Conservation (phyloP, 2,329 filamentous ascomycete species). For the Arthrinium phaeospermum region DNA sequence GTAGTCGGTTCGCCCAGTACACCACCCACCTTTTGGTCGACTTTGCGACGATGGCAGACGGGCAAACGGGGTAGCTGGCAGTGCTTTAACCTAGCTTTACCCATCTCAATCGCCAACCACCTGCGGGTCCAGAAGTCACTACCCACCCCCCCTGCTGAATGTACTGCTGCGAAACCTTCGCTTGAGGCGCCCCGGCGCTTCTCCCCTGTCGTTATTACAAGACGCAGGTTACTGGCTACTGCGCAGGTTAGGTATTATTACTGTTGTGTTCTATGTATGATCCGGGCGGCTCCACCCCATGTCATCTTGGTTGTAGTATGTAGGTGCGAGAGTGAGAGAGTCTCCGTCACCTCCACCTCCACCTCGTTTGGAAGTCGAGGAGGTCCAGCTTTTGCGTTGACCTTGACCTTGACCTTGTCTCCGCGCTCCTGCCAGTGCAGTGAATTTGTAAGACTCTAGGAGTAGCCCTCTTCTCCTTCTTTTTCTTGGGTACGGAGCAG, state of each 20-base stretch:
- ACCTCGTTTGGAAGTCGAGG: background rate
- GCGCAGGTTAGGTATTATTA: background rate
- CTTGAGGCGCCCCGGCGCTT: constrained; percentile 21
- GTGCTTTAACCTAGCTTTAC: background rate
- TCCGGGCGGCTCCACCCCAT: constrained; percentile 9
- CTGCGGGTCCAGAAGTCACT: too few relatives aligned
- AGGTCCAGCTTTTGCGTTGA: constrained; percentile 13
- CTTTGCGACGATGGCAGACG: background rate
- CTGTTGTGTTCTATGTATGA: background rate
- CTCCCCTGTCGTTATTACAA: background rate
- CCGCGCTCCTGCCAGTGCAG: background rate
- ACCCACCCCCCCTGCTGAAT: background rate
- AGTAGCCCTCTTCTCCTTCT: background rate
- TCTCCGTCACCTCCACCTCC: background rate
- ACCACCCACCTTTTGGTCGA: background rate
- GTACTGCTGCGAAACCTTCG: constrained; percentile 24
- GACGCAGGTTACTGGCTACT: background rate
- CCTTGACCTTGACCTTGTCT: background rate
- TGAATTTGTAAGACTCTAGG: background rate
- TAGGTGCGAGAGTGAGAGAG: background rate
- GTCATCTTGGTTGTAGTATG: background rate
- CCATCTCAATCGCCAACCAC: constrained; percentile 14
- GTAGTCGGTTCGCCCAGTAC: background rate
- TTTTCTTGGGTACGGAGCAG: background rate
- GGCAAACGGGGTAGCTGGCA: background rate